A percentile compares a stretch with the other conserved stretches of the same genome.
Evolutionary conservation across 805 yeast genomes (phyloP).

Genomic region (Myxozyma lipomycoides): DNA sequence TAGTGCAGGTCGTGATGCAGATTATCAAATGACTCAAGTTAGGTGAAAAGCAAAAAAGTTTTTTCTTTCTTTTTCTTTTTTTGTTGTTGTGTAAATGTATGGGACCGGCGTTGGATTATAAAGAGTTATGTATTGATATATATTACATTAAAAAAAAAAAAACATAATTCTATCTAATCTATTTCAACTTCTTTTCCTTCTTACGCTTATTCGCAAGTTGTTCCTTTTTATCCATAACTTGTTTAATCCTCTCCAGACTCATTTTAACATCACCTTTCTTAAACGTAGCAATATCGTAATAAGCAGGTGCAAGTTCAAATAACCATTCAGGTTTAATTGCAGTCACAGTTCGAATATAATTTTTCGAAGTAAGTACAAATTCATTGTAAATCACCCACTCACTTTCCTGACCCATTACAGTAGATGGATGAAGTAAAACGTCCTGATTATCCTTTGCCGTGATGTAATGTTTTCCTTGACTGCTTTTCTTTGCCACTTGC

Average conservation of each 20-base stretch:
- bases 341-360: constrained; percentile 92
- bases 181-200: background rate
- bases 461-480: constrained; percentile 63
- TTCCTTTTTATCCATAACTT: constrained; percentile 42
- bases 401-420: constrained; percentile 79
- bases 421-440: constrained; percentile 88
- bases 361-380: constrained; percentile 87
- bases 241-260: constrained; percentile 59
- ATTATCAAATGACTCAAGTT: background rate
- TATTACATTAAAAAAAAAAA: background rate
- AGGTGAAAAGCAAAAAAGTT: too few species aligned
- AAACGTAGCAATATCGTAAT: constrained; percentile 61
- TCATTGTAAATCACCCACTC: constrained; percentile 96
- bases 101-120: background rate
- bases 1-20: background rate
- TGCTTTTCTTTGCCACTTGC: constrained; percentile 87
- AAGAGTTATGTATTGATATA: background rate
- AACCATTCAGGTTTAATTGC: constrained; percentile 89
- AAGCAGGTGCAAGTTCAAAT: constrained; percentile 70
- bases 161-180: background rate
- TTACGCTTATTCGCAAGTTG: constrained; percentile 30
- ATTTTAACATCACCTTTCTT: constrained; percentile 67
- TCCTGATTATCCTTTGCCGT: constrained; percentile 96
- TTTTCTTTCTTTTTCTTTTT: background rate
- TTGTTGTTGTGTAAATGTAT: background rate